A percentile compares a stretch with the other conserved stretches of the same genome.
These are phyloP conservation scores for Boletales sp. DNA, from an alignment of 768 basidiomycete species.

Conservation along the genomic window DNA sequence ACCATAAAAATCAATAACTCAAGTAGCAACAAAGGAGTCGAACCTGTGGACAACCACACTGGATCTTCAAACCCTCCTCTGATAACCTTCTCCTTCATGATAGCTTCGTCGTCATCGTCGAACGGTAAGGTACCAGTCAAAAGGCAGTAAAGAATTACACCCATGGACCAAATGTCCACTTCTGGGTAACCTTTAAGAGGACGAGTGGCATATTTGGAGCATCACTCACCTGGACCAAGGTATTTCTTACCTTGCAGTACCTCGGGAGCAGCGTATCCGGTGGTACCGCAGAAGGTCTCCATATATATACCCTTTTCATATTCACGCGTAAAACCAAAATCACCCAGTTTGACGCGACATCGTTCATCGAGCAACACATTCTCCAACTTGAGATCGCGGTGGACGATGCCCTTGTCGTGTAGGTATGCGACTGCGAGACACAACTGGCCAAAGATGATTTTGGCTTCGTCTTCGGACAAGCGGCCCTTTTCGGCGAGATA, in stretches of 20 bases:
- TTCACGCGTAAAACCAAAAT: constrained; percentile 94
- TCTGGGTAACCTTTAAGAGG: constrained; percentile 45
- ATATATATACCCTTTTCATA: constrained; percentile 74
- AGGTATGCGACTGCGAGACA: constrained; percentile 92
- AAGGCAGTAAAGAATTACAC: constrained; percentile 86
- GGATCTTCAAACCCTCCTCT: constrained; percentile 88
- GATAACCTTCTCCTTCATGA: constrained; percentile 84
- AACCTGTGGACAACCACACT: constrained; percentile 85
- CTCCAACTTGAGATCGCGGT: constrained; percentile 95
- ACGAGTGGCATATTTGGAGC: neutral
- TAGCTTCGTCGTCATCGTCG: constrained; percentile 81
- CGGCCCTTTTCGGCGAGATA: constrained; percentile 95
- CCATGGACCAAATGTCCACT: constrained; percentile 95
- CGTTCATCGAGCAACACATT: constrained; percentile 90
- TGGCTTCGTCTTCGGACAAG: constrained; percentile 78
- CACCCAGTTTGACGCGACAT: constrained; percentile 88
- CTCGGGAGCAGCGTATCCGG: constrained; percentile 90
- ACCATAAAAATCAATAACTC: constrained; percentile 4
- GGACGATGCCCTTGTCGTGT: constrained; percentile 90
- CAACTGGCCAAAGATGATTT: constrained; percentile 91
- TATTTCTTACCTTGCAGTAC: constrained; percentile 89
- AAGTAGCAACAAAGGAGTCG: constrained; percentile 16
- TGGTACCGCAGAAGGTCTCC: constrained; percentile 95
- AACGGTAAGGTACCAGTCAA: constrained; percentile 89
- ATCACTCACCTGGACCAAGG: constrained; percentile 72